Evolutionary conservation across 2,329 filamentous ascomycete genomes (phyloP), one percentile per base, ranked within the genome.

Genomic region (Furcasterigmium furcatum): DNA sequence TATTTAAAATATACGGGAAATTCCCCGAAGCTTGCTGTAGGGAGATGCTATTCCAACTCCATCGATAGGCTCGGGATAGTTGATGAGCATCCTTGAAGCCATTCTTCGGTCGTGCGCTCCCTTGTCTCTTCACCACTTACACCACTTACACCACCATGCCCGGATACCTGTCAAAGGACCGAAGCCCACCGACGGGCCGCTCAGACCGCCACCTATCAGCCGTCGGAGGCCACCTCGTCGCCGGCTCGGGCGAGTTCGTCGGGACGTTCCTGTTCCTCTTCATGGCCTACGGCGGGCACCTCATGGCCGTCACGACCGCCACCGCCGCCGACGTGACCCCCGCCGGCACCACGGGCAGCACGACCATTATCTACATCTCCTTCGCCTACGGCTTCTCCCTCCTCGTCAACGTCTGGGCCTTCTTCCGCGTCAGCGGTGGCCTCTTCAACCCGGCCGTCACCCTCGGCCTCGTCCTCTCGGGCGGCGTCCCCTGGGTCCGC

Each of bases 401-500:
- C 41, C 66, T 68, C 43, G 68, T 72, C 44, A 74, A 72, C 43
- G 71, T 69, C 12, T 75, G 71, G 71, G 57, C 72, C 27, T 75
- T 74, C 55, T 75, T 70, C 55, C 64, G 71, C 36, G 67, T 75
- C 29, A 71, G 64, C 30, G 63, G 63, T 38, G 63, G 63, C 18
- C 53, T 66, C 4, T 66, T 70, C 41, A 70, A 71, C 34, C 68
- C 67, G 16, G 63, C 59, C 20, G 67, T 69, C 10, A 77, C 78
- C 0, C 61, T 82, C 2, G 77, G 76, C 1, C 66, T 82, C 20
- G 71, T 68, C 27, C 60, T 80, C 2, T 67, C 72, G 13, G 74
- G 76, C 2, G 71, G 71, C 4, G 63, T 82, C 22, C 63, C 68
- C 1, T 66, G 67, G 46, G 22, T 71, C 4, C 74, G 79, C 4